Conservation (phyloP, 495 filamentous ascomycete species). For the Physcia stellaris region DNA sequence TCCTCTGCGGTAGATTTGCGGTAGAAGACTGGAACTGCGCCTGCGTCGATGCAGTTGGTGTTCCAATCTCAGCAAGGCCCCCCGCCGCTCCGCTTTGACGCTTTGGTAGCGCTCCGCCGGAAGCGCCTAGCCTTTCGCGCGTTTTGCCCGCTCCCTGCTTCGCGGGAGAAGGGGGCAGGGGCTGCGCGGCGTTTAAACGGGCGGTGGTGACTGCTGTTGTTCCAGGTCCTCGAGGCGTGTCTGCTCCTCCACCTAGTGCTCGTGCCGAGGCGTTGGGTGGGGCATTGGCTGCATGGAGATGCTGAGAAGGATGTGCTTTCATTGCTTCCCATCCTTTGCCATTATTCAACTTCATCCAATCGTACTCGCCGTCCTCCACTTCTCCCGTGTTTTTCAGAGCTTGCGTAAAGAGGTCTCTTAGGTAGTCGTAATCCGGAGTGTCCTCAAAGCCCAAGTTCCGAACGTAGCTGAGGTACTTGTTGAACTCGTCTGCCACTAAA, state of each 20-base stretch:
- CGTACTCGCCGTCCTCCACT: slow-evolving; percentile 96
- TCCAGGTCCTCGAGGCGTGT: slow-evolving; percentile 45
- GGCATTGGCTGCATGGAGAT: slow-evolving; percentile 61
- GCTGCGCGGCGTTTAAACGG: slow-evolving; percentile 96
- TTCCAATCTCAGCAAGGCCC: slow-evolving; percentile 56
- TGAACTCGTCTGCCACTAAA: slow-evolving; percentile 64
- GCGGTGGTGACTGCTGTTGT: slow-evolving; percentile 55
- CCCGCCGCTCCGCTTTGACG: slow-evolving; percentile 56
- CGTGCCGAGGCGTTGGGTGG: slow-evolving; percentile 56
- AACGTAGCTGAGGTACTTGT: slow-evolving; percentile 92
- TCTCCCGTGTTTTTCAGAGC: slow-evolving; percentile 90
- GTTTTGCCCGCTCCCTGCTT: slow-evolving; percentile 65
- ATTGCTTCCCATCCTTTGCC: slow-evolving; percentile 85
- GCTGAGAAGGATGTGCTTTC: slow-evolving; percentile 70
- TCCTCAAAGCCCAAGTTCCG: slow-evolving; percentile 98
- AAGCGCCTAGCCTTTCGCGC: slow-evolving; percentile 72
- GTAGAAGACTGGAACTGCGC: slow-evolving; percentile 86
- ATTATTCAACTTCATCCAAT: slow-evolving; percentile 99
- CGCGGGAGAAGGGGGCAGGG: slow-evolving; percentile 76
- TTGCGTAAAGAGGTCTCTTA: slow-evolving; percentile 90
- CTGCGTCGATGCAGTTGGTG: slow-evolving; percentile 70
- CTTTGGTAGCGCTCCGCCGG: slow-evolving; percentile 52
- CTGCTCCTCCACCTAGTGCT: slow-evolving; percentile 56
- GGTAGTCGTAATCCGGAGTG: slow-evolving; percentile 95
- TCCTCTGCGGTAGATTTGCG: slow-evolving; percentile 61